A percentile compares a stretch with the other conserved stretches of the same genome.
Evolutionary conservation across 495 filamentous ascomycete species (phyloP).

Genomic region (Penicillium coprophilum): DNA sequence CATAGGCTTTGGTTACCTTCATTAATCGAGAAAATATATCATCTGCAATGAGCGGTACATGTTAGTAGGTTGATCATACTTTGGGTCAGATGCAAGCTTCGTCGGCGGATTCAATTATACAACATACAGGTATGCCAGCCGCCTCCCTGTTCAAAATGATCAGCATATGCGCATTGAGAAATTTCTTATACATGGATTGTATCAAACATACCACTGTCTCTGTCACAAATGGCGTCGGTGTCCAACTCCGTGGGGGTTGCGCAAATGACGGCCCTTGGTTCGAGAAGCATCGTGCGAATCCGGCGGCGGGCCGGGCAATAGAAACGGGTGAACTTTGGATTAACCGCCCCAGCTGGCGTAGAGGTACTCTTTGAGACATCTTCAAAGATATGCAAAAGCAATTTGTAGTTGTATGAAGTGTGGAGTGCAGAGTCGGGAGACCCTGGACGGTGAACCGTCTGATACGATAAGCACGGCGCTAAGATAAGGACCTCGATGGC

Average conservation of each 20-base stretch:
- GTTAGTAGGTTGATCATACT: conserved; percentile 15
- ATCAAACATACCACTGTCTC: conserved; percentile 72
- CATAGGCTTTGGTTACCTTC: conserved; percentile 49
- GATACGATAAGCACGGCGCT: conserved; percentile 19
- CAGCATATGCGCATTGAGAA: conserved; percentile 8
- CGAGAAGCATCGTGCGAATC: conserved; percentile 32
- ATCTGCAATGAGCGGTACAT: conserved; percentile 48
- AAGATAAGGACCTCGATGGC: conserved; percentile 21
- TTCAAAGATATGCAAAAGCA: conserved; percentile 2
- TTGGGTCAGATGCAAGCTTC: not conserved
- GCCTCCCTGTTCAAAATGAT: conserved; percentile 63
- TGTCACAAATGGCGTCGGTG: conserved; percentile 72
- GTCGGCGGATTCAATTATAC: not conserved
- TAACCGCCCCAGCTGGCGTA: conserved; percentile 31
- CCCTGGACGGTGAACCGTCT: conserved; percentile 9
- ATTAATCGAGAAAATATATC: conserved; percentile 82
- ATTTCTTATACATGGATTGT: not conserved
- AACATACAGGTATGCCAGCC: conserved; percentile 86
- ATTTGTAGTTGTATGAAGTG: not conserved
- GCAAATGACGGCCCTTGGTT: conserved; percentile 39
- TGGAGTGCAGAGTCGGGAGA: conserved; percentile 11
- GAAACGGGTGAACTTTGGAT: conserved; percentile 14
- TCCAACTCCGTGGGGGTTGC: conserved; percentile 51
- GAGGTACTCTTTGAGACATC: conserved; percentile 24
- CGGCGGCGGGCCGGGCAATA: conserved; percentile 7